Base-by-base conservation (phyloP, 805 yeast genomes). In the Starmerella geochares region DNA sequence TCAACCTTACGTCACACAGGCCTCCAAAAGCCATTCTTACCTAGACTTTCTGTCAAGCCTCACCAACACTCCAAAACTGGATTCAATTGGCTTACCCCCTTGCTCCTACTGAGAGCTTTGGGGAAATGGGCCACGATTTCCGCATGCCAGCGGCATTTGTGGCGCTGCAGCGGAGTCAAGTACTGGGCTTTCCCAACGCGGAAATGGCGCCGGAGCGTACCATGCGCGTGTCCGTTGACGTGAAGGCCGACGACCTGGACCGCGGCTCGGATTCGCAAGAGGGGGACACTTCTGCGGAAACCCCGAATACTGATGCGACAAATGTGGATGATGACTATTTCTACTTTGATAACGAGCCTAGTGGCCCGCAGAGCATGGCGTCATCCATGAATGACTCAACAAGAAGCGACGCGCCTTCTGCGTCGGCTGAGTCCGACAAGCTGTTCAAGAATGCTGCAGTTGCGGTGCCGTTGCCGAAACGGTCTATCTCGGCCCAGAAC, bases 131-230 rank as follows among this genome's bases (percentile, higher is more conserved):
- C 33, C 50, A 48, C 43, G 54, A 49, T 33, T 52, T 59, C 28
- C 58, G 50, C 20, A 60, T 60, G 63, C 62, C 63, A 7, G 58
- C 60, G 32, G 63, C 63, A 19, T 57, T 59, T 50, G 50, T 55
- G 42, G 62, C 62, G 13, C 52, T 58, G 35, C 59, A 49, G 42
- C 46, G 48, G 42, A 41, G 47, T 29, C 53, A 47, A 37, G 33
- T 37, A 20, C 19, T 35, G 14, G 43, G 19, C 14, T 47, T 19
- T 17, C 27, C 24, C 20, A n/a, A 23, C 11, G 46, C 42, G 17
- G 42, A 38, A 3, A 10, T 24, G 17, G 42, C 27, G 7, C 3
- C 42, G 20, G 36, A 28, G 7, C 39, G 39, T 6, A 44, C 31
- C 17, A 27, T 32, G 3, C 17, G 20, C 14, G 43, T 41, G 14